Base-by-base conservation (phyloP, 1,284 basidiomycete genomes). In the Meripilus lineatus region DNA sequence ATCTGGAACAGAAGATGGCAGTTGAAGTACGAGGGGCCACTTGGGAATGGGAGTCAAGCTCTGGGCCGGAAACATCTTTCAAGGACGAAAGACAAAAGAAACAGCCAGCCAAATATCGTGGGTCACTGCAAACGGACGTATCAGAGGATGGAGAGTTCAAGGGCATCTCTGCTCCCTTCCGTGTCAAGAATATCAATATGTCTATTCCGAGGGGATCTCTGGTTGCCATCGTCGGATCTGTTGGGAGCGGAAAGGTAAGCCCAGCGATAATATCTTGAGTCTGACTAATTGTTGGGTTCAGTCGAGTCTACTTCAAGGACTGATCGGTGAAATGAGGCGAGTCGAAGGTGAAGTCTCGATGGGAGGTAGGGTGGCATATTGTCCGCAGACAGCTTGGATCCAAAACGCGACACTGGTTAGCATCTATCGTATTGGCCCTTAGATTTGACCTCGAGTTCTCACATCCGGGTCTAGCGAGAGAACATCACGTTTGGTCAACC, bases 311-410 rank as follows among this genome's bases (percentile, higher is more conserved):
- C 64, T 89, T 2, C 75, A 81, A 52, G 85, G 81, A 2, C 65
- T 89, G 24, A 77, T 89, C 23, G 85, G 86, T 6, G 86, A 89
- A 63, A 89, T 89, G 85, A 70, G 76, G 28, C 69, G 65, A 36
- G 58, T 70, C 0, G 54, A 61, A 3, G 87, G 86, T 0, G 58
- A 65, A 2, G 75, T 85, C 24, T 65, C 64, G 0, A 79, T 84
- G 53, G 84, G 87, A 35, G 88, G 85, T 1, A 72, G 71, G 6
- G 75, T 93, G 1, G 84, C 79, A 0, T 94, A 93, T 65, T 92
- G 88, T 59, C 79, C 89, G 3, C 90, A 93, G 61, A 80, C 72
- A 20, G 85, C 91, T 2, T 95, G 92, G 91, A 93, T 95, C 43
- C 90, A 93, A 60, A 90, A 89, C 56, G 81, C 84, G 0, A 79